These are phyloP conservation scores for Stachybotrys chlorohalonatus DNA, from an alignment of 2,329 filamentous ascomycete genomes.

Conservation along the genomic window DNA sequence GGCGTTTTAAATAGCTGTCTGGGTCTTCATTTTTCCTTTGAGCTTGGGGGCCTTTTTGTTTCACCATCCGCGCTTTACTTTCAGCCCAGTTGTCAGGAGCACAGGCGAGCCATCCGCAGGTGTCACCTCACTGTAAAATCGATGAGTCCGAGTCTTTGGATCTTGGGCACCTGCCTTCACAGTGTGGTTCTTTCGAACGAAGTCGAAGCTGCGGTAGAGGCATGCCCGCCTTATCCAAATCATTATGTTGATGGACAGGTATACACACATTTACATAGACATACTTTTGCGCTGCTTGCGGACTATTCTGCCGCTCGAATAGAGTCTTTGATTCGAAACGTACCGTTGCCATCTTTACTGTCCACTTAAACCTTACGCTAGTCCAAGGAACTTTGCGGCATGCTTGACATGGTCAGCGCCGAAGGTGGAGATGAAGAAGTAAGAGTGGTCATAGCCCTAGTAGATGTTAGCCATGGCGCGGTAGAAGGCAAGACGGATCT, in stretches of 20 bases:
- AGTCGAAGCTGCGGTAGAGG: too few relatives aligned
- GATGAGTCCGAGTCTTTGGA: too few relatives aligned
- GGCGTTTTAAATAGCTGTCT: not conserved
- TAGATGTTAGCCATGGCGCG: conserved; percentile 1
- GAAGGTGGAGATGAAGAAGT: conserved; percentile 92
- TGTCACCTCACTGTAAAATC: too few relatives aligned
- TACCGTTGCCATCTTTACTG: not conserved
- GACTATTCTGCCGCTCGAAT: not conserved
- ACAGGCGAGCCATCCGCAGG: too few relatives aligned
- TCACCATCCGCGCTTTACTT: too few relatives aligned
- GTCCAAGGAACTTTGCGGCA: conserved; percentile 70
- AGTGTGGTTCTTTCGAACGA: too few relatives aligned
- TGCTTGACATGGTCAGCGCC: conserved; percentile 84
- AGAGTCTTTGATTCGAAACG: too few relatives aligned
- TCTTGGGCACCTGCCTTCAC: too few relatives aligned
- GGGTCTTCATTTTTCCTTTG: not conserved
- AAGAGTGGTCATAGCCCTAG: conserved; percentile 89
- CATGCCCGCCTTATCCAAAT: too few relatives aligned
- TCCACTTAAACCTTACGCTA: conserved; percentile 13
- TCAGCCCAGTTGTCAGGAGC: too few relatives aligned
- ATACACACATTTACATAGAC: not conserved
- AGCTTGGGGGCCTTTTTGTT: too few relatives aligned
- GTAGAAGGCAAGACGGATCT: not conserved
- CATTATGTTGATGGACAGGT: not conserved
- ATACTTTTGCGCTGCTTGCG: not conserved